Evolutionary conservation across 2,329 filamentous ascomycete species (phyloP).

Genomic region (Fusarium verticillioides): DNA sequence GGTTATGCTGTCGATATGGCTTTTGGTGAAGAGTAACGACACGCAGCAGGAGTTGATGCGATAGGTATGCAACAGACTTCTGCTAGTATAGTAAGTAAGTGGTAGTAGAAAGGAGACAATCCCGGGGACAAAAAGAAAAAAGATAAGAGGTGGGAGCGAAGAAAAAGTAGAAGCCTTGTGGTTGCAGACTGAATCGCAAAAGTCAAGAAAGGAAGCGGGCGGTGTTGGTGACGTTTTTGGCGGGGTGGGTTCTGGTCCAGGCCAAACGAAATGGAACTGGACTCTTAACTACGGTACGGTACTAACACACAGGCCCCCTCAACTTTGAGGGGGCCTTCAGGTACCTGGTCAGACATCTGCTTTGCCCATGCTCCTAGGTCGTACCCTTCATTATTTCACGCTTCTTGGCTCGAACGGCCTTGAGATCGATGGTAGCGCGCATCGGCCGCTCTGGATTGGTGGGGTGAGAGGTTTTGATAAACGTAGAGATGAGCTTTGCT

Average conservation of each 20-base stretch:
- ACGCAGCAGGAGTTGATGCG: conserved; percentile 5
- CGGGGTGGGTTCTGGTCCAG: conserved; percentile 27
- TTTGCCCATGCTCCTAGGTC: conserved; percentile 11
- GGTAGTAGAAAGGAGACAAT: background rate
- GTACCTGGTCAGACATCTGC: conserved; percentile 8
- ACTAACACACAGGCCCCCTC: background rate
- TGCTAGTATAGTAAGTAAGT: background rate
- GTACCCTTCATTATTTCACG: conserved; percentile 20
- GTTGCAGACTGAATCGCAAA: conserved; percentile 43
- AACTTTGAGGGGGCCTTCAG: background rate
- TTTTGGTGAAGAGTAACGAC: conserved; percentile 2
- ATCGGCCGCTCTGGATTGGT: conserved; percentile 18
- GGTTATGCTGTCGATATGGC: background rate
- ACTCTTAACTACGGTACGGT: background rate
- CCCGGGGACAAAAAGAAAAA: conserved; percentile 6
- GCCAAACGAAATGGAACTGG: background rate
- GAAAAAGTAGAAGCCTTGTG: conserved; percentile 21
- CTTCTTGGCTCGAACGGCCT: conserved; percentile 11
- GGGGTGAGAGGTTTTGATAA: background rate
- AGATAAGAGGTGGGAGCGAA: conserved; percentile 1
- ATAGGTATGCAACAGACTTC: background rate
- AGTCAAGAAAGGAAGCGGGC: conserved; percentile 40
- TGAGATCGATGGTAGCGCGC: conserved; percentile 19
- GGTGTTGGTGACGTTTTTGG: conserved; percentile 43
- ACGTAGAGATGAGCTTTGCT: conserved; percentile 7